Base-by-base conservation (phyloP, 768 basidiomycete genomes). In the Omphalotus guepiniiformis region DNA sequence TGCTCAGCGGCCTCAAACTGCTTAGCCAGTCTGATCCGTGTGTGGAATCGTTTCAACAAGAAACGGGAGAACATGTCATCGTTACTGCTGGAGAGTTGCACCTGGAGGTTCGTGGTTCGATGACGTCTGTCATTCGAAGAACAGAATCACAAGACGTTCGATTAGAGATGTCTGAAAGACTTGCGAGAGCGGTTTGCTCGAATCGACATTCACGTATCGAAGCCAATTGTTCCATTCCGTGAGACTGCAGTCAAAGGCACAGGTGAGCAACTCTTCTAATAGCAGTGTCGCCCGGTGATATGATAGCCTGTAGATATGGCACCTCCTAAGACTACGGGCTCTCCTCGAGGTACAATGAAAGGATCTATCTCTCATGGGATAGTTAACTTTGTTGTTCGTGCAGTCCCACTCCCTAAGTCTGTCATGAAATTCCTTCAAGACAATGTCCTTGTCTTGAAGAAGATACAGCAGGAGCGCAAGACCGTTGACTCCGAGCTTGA, bases 91-190 rank as follows among this genome's bases (percentile, higher is more conserved):
- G 96, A 26, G 95, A 98, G 60, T 68, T 99, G 38, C 96, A 98
- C 65, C 70, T 97, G 21, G 96, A 98, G 81, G 93, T 92, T 46
- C 29, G 73, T 52, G 6, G 28, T 26, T 26, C 38, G 11, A 27
- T 27, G 3, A 34, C 23, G 25, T 41, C 9, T 28, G 18, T 11
- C 21, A 3, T 6, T 32, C 34, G 18, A 43, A 21, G 30, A 26
- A 19, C 2, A 3, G 16, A 42, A 26, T 47, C 8, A 12, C 62
- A n/a, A n/a, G n/a, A n/a, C n/a, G n/a, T n/a, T n/a, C n/a, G n/a
- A n/a, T n/a, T n/a, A 97, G 93, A 82, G 96, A 53, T 99, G 96
- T 63, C 67, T 98, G 35, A 95, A 93, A 66, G 96, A 98, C 64
- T 71, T 99, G n/a, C 79, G 88, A 18, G 96, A 98, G 63, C 77